phyloP scores from a whole-genome alignment of 345 rosid species.

The Eucalyptus globulus region DNA sequence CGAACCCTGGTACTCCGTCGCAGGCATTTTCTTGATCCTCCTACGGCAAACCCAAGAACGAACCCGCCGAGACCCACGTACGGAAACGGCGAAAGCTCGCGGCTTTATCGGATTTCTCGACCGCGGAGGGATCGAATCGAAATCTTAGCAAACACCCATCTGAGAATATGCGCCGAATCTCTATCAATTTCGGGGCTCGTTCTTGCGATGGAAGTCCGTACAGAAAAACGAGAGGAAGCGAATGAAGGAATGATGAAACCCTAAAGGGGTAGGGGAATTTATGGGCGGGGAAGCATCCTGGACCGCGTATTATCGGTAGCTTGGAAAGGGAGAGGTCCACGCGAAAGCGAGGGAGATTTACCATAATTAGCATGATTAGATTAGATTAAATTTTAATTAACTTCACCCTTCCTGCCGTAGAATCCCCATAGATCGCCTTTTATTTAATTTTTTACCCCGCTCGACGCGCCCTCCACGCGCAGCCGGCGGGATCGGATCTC shows the following conservation, averaged over 20 bases:
- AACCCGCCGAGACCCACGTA: background rate
- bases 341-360: background rate
- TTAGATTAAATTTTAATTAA: background rate
- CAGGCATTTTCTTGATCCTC: background rate
- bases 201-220: background rate
- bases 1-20: conserved; percentile 7
- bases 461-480: background rate
- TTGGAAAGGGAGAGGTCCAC: background rate
- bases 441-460: background rate
- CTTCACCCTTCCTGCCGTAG: background rate
- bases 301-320: background rate
- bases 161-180: background rate
- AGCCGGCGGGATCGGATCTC: background rate
- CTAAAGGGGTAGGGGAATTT: background rate
- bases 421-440: background rate
- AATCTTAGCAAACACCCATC: background rate
- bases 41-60: background rate
- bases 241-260: background rate
- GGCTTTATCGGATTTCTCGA: background rate
- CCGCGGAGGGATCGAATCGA: background rate
- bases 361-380: background rate
- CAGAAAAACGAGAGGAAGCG: background rate
- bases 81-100: background rate
- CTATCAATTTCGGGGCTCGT: background rate
- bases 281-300: background rate